Evolutionary conservation across 192 early-diverging fungal genomes (phyloP).

Genomic region (Backusella liffmaniae): DNA sequence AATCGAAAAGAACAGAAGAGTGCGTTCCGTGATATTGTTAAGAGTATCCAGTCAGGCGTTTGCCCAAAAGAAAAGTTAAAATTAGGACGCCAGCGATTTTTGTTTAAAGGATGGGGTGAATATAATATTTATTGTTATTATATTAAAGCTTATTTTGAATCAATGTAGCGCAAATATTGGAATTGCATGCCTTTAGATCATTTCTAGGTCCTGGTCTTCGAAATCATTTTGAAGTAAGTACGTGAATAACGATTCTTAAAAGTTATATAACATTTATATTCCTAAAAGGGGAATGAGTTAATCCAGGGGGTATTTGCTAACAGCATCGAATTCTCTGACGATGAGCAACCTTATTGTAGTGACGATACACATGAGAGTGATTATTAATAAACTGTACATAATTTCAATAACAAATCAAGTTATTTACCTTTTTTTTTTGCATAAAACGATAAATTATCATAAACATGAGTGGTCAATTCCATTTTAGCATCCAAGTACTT

Average conservation of each 20-base stretch:
- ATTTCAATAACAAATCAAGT: no score
- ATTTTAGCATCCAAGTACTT: no score
- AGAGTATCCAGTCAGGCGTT: not conserved
- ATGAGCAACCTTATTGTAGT: not conserved
- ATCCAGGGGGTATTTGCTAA: not conserved
- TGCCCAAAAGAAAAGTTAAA: constrained; percentile 1
- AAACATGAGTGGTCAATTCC: no score
- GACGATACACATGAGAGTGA: not conserved
- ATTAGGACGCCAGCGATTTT: not conserved
- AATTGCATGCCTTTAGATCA: not conserved
- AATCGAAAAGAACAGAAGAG: constrained; percentile 6
- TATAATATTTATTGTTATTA: not conserved
- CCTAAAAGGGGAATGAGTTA: not conserved
- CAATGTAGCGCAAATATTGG: constrained; percentile 6
- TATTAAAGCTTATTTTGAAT: not conserved
- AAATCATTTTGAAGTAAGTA: constrained; percentile 3
- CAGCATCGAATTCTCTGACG: not conserved
- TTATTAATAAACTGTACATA: no score
- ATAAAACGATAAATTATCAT: no score
- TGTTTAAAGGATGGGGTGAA: constrained; percentile 10
- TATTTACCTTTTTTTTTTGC: no score
- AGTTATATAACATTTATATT: not conserved
- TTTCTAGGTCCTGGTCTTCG: not conserved
- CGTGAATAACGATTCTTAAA: not conserved
- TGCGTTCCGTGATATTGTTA: constrained; percentile 3